phyloP scores from a whole-genome alignment of 495 filamentous ascomycete species.

The Wilcoxina mikolae region DNA sequence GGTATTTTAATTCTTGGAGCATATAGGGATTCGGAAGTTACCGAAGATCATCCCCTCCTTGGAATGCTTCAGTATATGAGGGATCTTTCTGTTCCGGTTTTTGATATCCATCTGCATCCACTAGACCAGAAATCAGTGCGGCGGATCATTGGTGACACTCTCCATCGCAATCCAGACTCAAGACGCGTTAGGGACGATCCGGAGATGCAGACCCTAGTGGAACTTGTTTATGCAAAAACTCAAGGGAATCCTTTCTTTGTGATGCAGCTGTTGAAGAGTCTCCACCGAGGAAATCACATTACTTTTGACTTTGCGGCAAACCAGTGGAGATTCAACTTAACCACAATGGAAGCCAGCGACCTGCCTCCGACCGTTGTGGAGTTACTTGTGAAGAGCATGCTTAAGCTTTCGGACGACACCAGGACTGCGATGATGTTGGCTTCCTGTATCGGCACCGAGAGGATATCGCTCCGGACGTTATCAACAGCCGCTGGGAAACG shows the following conservation, averaged over 20 bases:
- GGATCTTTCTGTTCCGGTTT: slow-evolving; percentile 22
- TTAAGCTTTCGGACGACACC: slow-evolving; percentile 22
- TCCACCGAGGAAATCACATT: slow-evolving; percentile 25
- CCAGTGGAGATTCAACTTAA: slow-evolving; percentile 28
- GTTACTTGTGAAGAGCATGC: slow-evolving; percentile 27
- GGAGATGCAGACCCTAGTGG: slow-evolving; percentile 28
- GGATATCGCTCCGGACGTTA: slow-evolving; percentile 22
- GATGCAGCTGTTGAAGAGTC: slow-evolving; percentile 25
- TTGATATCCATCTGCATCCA: slow-evolving; percentile 24
- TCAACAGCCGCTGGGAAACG: slow-evolving; percentile 24
- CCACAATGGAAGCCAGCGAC: slow-evolving; percentile 24
- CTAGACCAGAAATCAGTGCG: slow-evolving; percentile 26
- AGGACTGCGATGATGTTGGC: slow-evolving; percentile 26
- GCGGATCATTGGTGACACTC: slow-evolving; percentile 27
- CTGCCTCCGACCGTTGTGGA: slow-evolving; percentile 27
- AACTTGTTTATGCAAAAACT: slow-evolving; percentile 27
- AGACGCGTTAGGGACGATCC: slow-evolving; percentile 20
- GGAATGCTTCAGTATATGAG: slow-evolving; percentile 26
- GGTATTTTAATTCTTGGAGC: slow-evolving; percentile 27
- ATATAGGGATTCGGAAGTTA: slow-evolving; percentile 26
- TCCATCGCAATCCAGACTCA: slow-evolving; percentile 25
- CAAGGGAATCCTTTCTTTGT: slow-evolving; percentile 28
- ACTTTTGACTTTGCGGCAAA: slow-evolving; percentile 24
- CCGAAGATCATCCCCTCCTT: slow-evolving; percentile 24
- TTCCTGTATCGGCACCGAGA: slow-evolving; percentile 25